These are phyloP conservation scores for Cryphonectria carpinicola DNA, from an alignment of 2,329 filamentous ascomycete genomes.

Conservation along the genomic window DNA sequence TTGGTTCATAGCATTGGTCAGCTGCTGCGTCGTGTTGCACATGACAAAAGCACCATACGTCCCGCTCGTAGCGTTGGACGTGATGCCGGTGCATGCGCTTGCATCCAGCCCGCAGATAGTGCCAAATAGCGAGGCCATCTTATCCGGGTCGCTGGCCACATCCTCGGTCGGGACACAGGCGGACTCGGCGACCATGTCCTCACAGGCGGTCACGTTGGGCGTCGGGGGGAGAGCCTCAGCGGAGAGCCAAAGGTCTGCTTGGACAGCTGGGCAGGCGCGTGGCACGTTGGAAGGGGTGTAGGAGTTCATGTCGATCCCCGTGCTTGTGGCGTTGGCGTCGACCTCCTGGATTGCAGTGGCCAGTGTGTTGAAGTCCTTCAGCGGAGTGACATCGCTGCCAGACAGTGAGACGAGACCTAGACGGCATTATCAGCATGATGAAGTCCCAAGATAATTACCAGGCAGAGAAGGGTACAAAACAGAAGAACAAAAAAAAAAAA, in stretches of 20 bases:
- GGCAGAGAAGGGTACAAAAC: conserved; percentile 30
- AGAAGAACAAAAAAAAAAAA: background rate
- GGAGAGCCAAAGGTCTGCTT: conserved; percentile 67
- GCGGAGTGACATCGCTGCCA: conserved; percentile 57
- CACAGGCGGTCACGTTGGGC: conserved; percentile 78
- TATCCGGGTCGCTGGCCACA: conserved; percentile 56
- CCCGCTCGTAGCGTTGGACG: conserved; percentile 67
- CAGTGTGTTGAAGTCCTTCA: conserved; percentile 50
- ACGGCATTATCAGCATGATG: conserved; percentile 7
- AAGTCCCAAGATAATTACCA: conserved; percentile 27
- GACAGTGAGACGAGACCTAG: conserved; percentile 67
- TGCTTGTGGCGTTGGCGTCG: conserved; percentile 68
- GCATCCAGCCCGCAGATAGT: conserved; percentile 67
- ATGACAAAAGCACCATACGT: conserved; percentile 78
- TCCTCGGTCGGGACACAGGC: conserved; percentile 65
- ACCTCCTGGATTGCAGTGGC: conserved; percentile 76
- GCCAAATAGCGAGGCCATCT: conserved; percentile 72
- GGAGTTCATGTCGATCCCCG: conserved; percentile 62
- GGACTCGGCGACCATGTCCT: conserved; percentile 79
- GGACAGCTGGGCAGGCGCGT: conserved; percentile 71
- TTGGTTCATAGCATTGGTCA: conserved; percentile 72
- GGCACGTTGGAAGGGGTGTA: conserved; percentile 76
- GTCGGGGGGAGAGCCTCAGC: conserved; percentile 74
- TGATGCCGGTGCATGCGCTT: conserved; percentile 68
- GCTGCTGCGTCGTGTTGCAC: conserved; percentile 71